Evolutionary conservation across 768 basidiomycete genomes (phyloP).

Genomic region (Paxillus involutus): DNA sequence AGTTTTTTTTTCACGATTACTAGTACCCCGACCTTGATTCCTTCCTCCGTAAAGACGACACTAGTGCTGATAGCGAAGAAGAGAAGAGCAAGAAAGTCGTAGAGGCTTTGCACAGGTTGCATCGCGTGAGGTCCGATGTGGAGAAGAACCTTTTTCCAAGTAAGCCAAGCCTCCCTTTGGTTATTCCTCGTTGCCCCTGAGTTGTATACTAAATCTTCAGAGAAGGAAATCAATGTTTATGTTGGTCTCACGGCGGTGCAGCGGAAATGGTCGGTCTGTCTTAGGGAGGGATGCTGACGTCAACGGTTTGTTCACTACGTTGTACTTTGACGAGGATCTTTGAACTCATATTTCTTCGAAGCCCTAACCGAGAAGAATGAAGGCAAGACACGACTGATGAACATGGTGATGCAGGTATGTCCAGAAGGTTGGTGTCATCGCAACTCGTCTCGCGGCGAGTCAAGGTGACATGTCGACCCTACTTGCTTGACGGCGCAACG

Average conservation of each 20-base stretch:
- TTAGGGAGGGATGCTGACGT: conserved; percentile 94
- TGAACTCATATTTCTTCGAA: conserved; percentile 25
- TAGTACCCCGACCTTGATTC: conserved; percentile 90
- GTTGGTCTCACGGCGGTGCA: conserved; percentile 98
- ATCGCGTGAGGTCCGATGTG: conserved; percentile 94
- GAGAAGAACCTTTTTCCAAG: conserved; percentile 95
- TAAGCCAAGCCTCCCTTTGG: conserved; percentile 29
- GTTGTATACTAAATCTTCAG: conserved; percentile 34
- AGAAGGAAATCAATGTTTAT: conserved; percentile 99
- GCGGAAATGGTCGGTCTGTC: conserved; percentile 90
- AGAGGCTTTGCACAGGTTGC: conserved; percentile 93
- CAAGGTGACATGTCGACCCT: conserved; percentile 85
- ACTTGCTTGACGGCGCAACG: conserved; percentile 91
- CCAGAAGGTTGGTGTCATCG: background rate
- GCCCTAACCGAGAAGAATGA: conserved; percentile 96
- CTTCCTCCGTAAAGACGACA: conserved; percentile 89
- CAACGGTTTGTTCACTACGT: conserved; percentile 57
- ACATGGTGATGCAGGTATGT: conserved; percentile 95
- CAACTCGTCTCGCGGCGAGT: background rate
- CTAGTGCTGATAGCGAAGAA: conserved; percentile 64
- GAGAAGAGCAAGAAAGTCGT: conserved; percentile 91
- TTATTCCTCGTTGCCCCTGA: background rate
- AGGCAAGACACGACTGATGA: no score
- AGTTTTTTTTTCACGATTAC: no score
- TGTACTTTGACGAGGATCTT: background rate